phyloP scores from a whole-genome alignment of 495 filamentous ascomycete species.

The Lasiosphaeria miniovina region DNA sequence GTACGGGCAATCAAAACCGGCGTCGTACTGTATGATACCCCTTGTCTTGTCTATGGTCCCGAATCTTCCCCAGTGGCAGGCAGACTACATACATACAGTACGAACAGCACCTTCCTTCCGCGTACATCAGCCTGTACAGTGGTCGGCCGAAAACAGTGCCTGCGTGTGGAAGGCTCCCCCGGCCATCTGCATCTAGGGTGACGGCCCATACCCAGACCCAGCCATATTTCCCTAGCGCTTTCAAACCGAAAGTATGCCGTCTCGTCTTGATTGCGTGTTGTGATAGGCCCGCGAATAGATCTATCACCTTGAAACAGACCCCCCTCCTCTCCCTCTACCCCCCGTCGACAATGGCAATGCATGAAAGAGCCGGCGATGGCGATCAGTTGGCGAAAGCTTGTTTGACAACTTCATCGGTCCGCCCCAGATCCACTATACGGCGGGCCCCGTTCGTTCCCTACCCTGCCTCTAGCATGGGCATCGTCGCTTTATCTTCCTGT shows the following conservation, averaged over 20 bases:
- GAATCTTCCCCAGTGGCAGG: too few relatives aligned
- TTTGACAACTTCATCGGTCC: conserved; percentile 6
- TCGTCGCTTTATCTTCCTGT: too few relatives aligned
- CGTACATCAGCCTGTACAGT: too few relatives aligned
- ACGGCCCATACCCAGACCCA: neutral
- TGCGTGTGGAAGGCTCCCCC: neutral
- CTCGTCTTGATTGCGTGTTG: conserved; percentile 1
- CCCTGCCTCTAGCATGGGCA: neutral
- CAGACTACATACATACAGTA: too few relatives aligned
- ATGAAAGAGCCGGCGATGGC: neutral
- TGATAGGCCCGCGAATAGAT: neutral
- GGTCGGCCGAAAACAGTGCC: too few relatives aligned
- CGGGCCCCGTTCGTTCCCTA: neutral
- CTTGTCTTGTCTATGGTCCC: too few relatives aligned
- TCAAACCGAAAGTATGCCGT: conserved; percentile 1
- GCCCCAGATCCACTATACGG: neutral
- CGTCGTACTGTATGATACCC: too few relatives aligned
- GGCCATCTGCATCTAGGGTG: neutral
- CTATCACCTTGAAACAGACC: neutral
- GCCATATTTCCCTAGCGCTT: neutral
- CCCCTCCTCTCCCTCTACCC: neutral
- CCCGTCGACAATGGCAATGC: neutral
- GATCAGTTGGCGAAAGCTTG: conserved; percentile 17
- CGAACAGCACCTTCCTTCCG: too few relatives aligned
- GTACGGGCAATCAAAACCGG: neutral